Evolutionary conservation across 345 rosid species (phyloP), one percentile per base, ranked within the genome.

Genomic region (Xanthoceras sorbifolium): DNA sequence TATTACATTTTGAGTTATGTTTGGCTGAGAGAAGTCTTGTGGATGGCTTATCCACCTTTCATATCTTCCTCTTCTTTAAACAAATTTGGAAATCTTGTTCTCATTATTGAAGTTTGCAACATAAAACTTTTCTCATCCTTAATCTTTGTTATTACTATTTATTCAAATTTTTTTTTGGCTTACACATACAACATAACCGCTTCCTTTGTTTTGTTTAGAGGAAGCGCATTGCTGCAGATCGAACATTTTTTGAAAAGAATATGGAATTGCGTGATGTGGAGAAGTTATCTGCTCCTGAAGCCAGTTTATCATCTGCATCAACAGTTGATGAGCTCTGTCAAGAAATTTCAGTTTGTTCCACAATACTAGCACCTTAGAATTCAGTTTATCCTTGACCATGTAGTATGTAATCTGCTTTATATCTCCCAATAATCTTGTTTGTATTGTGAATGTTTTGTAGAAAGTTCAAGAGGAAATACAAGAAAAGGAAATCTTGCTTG

Each of bases 261-360:
- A 78, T 89, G 36, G 90, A 80, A 67, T 80, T 90, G 79, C 88
- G 74, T 82, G 99, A 96, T 77, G 26, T 79, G 66, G 83, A 90
- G 85, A 92, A 85, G 6, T 86, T 90, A 67, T 64, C 70, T 73
- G 86, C 70, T 76, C 82, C 83, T 38, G 93, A 87, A 76, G 80
- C 84, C 46, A 85, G 79, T 70, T 25, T 80, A 67, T 72, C 86
- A 66, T 54, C 90, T 67, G 80, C 79, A 62, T 88, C 93, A 80
- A 84, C 83, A 78, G 91, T 91, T 79, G 90, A 91, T 74, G 97
- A 96, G 86, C 92, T 91, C 81, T 82, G 68, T 71, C 87, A 84
- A 86, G 99, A 96, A 84, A 90, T 93, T 80, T 85, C 88, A 64
- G 98, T 96, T 79, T 76, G 97, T 82, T 79, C 70, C 79, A 48